phyloP scores from a whole-genome alignment of 75 land plant species.

The Azolla pinnata region DNA sequence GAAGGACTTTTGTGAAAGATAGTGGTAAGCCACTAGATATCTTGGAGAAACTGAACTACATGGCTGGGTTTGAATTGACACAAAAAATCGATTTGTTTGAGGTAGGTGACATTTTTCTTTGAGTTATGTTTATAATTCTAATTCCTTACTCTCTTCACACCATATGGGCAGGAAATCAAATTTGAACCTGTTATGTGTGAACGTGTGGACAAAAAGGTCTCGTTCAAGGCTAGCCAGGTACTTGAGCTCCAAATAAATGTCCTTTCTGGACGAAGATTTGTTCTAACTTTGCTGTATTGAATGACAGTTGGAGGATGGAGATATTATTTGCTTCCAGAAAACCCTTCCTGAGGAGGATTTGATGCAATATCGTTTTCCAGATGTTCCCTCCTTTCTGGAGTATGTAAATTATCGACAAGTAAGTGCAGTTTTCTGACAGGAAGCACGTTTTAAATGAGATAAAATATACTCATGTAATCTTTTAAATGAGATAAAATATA shows the following conservation, averaged over 20 bases:
- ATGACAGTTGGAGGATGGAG: slow-evolving; percentile 93
- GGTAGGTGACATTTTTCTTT: slow-evolving; percentile 19
- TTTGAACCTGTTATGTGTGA: slow-evolving; percentile 99
- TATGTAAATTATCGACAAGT: slow-evolving; percentile 97
- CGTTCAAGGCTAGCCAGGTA: slow-evolving; percentile 83
- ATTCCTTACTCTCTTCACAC: too few species aligned
- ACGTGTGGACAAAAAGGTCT: slow-evolving; percentile 58
- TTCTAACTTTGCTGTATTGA: not conserved
- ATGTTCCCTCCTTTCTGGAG: slow-evolving; percentile 89
- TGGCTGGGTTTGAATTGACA: slow-evolving; percentile 80
- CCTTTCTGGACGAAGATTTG: not conserved
- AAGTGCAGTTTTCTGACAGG: too few species aligned
- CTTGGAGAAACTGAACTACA: slow-evolving; percentile 55
- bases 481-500: too few species aligned
- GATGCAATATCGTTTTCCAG: slow-evolving; percentile 60
- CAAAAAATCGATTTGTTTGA: slow-evolving; percentile 90
- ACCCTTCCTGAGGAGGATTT: slow-evolving; percentile 38
- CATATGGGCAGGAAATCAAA: slow-evolving; percentile 70
- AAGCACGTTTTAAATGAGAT: too few species aligned
- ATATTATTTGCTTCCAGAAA: slow-evolving; percentile 88
- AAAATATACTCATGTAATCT: too few species aligned
- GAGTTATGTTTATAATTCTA: not conserved
- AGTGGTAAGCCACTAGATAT: slow-evolving; percentile 69
- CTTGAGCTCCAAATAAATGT: slow-evolving; percentile 15
- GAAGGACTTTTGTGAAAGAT: slow-evolving; percentile 75